phyloP scores from a whole-genome alignment of 768 basidiomycete genomes.

The Mycena sanguinolenta region DNA sequence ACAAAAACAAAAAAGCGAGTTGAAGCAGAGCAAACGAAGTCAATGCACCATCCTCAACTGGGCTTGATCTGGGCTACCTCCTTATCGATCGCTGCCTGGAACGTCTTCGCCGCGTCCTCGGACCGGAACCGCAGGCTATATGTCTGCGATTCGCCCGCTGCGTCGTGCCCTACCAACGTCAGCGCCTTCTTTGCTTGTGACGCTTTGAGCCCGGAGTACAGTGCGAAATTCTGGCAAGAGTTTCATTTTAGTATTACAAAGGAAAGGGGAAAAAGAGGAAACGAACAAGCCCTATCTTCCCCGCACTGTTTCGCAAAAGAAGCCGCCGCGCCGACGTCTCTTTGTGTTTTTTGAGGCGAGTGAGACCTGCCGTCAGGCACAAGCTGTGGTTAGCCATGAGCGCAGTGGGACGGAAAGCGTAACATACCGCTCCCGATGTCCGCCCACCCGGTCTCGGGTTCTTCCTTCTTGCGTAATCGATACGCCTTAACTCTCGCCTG shows the following conservation, averaged over 20 bases:
- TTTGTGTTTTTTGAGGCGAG: slow-evolving; percentile 83
- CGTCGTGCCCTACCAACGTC: slow-evolving; percentile 79
- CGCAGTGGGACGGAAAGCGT: not conserved
- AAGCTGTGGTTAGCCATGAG: not conserved
- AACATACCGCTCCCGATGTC: slow-evolving; percentile 77
- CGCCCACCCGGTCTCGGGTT: slow-evolving; percentile 67
- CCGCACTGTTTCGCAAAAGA: slow-evolving; percentile 80
- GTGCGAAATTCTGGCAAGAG: slow-evolving; percentile 74
- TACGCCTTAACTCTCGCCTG: slow-evolving; percentile 73
- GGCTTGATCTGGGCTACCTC: slow-evolving; percentile 68
- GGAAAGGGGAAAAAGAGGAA: not conserved
- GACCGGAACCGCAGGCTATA: slow-evolving; percentile 74
- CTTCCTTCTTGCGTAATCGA: slow-evolving; percentile 65
- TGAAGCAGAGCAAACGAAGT: not conserved
- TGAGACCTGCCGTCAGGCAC: slow-evolving; percentile 63
- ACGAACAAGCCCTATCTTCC: slow-evolving; percentile 81
- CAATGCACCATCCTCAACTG: slow-evolving; percentile 44
- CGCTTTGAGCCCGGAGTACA: slow-evolving; percentile 71
- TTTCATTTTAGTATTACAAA: slow-evolving; percentile 11
- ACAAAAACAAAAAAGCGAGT: slow-evolving; percentile 18
- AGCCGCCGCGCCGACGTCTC: slow-evolving; percentile 69
- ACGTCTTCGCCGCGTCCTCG: slow-evolving; percentile 66
- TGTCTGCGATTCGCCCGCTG: slow-evolving; percentile 63
- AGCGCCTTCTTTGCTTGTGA: slow-evolving; percentile 65
- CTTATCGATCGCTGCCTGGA: slow-evolving; percentile 72